Evolutionary conservation across 164 flowering plant genomes (phyloP), one percentile per base, ranked within the genome.

Genomic region (Tetracentron sinense): DNA sequence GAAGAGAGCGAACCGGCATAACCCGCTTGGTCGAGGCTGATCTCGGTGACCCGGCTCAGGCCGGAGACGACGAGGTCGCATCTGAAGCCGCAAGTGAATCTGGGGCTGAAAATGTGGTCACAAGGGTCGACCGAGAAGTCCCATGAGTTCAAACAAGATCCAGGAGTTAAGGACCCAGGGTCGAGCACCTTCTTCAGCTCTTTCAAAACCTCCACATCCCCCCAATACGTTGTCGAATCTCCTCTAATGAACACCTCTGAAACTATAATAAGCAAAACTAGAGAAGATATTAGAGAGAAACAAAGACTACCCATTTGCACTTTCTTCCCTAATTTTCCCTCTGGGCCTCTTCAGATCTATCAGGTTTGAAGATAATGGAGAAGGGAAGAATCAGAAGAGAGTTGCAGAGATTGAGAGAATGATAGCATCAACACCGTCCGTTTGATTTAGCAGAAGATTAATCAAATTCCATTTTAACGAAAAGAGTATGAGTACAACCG

Each of bases 61-160:
- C 78, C 79, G 30, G 78, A 67, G 23, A 44, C 74, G 6, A 60
- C 52, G 51, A 58, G 6, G 66, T 82, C 88, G 79, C 98, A 94
- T 38, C 90, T 69, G 81, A 94, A 78, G 27, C 99, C 99, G 69
- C 99, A 94, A 17, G 85, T 94, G 87, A 94, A 94, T 6, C 57
- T 72, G 0, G 83, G 83, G 64, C 80, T 47, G 75, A 75, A 82
- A 62, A 82, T 68, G 51, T 44, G 66, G 74, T 89, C 97, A 70
- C 99, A 94, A 0, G 99, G 99, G 69, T 91, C 99, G 58, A 62
- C 54, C 20, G 83, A 21, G 81, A 90, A 87, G 67, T 90, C 85
- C 96, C 96, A 90, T 16, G 96, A 85, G 62, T 77, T 65, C 51
- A 90, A 25, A 64, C 96, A 90, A 7, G 96, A 87, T 33, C 93